Percentiles rank a stretch among this genome's conserved stretches.
Conservation (phyloP, 768 basidiomycete species). For the Phanerochaete sordida region DNA sequence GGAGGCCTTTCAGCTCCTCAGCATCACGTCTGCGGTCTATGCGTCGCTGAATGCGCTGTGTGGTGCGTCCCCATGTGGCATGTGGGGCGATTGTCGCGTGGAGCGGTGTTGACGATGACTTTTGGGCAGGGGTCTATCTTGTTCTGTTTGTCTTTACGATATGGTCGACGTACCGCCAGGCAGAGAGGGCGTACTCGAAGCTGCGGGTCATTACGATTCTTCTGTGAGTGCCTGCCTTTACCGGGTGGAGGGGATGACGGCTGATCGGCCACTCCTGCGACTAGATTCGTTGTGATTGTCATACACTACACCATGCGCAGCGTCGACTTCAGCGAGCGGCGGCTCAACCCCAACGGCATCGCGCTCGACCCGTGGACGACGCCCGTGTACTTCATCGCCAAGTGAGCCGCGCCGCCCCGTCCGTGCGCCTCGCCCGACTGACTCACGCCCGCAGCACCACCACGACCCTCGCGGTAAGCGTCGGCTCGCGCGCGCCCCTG, state of each 20-base stretch:
- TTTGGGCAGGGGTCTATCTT: slow-evolving; percentile 14
- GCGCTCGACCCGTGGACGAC: slow-evolving; percentile 6
- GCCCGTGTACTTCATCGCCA: slow-evolving; percentile 13
- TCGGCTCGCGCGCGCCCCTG: not conserved
- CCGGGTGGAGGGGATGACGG: not conserved
- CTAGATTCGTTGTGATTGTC: slow-evolving; percentile 17
- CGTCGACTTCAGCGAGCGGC: slow-evolving; percentile 13
- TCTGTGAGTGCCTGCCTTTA: slow-evolving; percentile 12
- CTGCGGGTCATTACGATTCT: slow-evolving; percentile 16
- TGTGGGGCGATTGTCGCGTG: not conserved
- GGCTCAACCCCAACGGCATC: not conserved
- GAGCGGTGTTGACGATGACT: not conserved
- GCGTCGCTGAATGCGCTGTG: not conserved
- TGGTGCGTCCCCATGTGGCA: not conserved
- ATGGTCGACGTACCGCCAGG: slow-evolving; percentile 17
- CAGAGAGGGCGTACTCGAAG: slow-evolving; percentile 4
- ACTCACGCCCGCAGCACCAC: slow-evolving; percentile 2
- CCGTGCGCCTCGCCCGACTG: not conserved
- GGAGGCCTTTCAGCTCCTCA: not conserved
- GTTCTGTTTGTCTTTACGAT: slow-evolving; percentile 19
- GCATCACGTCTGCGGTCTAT: not conserved
- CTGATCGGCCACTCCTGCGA: not conserved
- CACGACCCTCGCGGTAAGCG: slow-evolving; percentile 11
- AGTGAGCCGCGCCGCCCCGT: not conserved
- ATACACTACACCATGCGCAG: slow-evolving; percentile 18